phyloP scores from a whole-genome alignment of 371 early-diverging fungal species.

The Mucor velutinosus region DNA sequence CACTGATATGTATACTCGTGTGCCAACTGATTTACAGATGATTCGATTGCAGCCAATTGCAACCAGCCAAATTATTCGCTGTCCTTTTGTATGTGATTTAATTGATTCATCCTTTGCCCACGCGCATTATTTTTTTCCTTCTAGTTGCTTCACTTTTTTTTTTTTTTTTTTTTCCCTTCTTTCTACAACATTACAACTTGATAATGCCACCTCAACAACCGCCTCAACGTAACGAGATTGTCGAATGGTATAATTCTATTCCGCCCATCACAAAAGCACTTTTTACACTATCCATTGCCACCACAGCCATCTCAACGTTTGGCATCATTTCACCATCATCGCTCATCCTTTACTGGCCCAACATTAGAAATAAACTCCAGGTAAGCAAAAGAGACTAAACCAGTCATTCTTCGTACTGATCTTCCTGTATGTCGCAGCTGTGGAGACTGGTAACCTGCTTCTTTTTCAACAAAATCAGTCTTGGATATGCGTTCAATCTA shows the following conservation, averaged over 20 bases:
- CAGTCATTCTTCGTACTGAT: neutral
- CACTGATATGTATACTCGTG: no score
- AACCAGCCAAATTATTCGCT: neutral
- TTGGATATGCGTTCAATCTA: constrained; percentile 68
- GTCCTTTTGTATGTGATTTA: neutral
- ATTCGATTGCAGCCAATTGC: neutral
- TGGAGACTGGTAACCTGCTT: constrained; percentile 81
- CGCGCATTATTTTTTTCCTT: constrained; percentile 1
- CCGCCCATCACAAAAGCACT: constrained; percentile 68
- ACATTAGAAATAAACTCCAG: constrained; percentile 23
- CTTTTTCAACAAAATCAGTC: constrained; percentile 53
- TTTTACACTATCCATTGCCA: constrained; percentile 55
- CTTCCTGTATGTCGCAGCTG: constrained; percentile 45
- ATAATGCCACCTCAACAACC: constrained; percentile 26
- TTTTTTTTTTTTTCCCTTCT: neutral
- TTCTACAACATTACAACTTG: neutral
- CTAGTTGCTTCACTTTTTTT: neutral
- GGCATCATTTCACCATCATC: constrained; percentile 42
- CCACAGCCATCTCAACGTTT: constrained; percentile 50
- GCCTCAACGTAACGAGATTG: constrained; percentile 23
- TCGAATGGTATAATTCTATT: constrained; percentile 60
- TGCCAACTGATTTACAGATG: neutral
- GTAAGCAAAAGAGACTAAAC: constrained; percentile 8
- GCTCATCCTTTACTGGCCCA: constrained; percentile 48
- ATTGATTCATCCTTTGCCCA: neutral